These are phyloP conservation scores for Neurospora sp. DNA, from an alignment of 495 filamentous ascomycete genomes.

Conservation along the genomic window DNA sequence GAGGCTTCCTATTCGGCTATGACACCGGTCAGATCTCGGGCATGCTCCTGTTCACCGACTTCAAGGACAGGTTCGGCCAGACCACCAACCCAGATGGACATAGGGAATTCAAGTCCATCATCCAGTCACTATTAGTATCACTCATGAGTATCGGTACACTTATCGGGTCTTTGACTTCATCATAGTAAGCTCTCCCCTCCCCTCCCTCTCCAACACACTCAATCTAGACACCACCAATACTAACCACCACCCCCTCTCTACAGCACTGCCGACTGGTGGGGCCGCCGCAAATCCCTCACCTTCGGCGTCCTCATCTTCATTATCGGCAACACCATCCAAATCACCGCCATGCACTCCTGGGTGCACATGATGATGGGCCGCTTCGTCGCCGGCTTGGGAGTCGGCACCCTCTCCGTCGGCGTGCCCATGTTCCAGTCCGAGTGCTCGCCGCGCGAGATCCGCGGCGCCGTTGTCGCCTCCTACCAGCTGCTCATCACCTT, in stretches of 20 bases:
- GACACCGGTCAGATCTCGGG: constrained; percentile 53
- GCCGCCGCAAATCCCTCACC: constrained; percentile 27
- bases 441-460: constrained; percentile 44
- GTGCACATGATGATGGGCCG: constrained; percentile 41
- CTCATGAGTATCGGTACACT: constrained; percentile 38
- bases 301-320: constrained; percentile 29
- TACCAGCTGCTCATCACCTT: constrained; percentile 75
- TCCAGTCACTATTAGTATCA: constrained; percentile 32
- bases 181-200: constrained; percentile 11
- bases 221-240: background rate
- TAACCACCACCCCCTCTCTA: background rate
- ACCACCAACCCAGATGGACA: constrained; percentile 13
- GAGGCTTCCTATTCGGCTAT: constrained; percentile 68
- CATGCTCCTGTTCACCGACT: constrained; percentile 52
- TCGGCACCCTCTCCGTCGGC: constrained; percentile 53
- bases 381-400: constrained; percentile 52
- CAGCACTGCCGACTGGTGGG: constrained; percentile 27
- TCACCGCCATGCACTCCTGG: constrained; percentile 37
- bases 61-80: constrained; percentile 35
- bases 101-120: constrained; percentile 21
- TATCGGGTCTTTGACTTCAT: constrained; percentile 25
- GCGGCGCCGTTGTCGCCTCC: constrained; percentile 47
- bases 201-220: background rate
- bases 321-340: constrained; percentile 45
- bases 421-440: constrained; percentile 55